These are phyloP conservation scores for Sporopachydermia lactativora DNA, from an alignment of 805 yeast genomes.

Conservation along the genomic window DNA sequence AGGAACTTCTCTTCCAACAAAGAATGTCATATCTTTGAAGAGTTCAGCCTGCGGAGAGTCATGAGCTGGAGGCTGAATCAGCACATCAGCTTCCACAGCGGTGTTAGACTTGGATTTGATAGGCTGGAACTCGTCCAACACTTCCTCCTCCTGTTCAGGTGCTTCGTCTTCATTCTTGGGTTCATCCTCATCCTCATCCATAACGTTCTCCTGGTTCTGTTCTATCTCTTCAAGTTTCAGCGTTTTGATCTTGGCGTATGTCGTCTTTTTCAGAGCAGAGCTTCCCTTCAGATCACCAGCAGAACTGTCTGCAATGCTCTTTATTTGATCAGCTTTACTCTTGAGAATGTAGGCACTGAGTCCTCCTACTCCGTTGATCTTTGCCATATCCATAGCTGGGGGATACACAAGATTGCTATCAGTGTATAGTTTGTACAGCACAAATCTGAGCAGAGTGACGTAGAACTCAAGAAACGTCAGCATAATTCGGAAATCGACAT, in stretches of 20 bases:
- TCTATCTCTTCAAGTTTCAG: neutral
- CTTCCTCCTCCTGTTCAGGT: slow-evolving; percentile 17
- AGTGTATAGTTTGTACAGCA: slow-evolving; percentile 68
- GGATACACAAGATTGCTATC: slow-evolving; percentile 85
- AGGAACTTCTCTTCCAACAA: slow-evolving; percentile 90
- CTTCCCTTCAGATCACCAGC: neutral
- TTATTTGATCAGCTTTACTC: slow-evolving; percentile 8
- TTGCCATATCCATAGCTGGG: slow-evolving; percentile 62
- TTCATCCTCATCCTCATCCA: slow-evolving; percentile 23
- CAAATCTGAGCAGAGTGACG: slow-evolving; percentile 82
- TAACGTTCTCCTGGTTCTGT: slow-evolving; percentile 21
- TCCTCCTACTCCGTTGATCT: slow-evolving; percentile 82
- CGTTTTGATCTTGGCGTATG: neutral
- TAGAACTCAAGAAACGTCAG: slow-evolving; percentile 91
- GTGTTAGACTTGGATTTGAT: slow-evolving; percentile 11
- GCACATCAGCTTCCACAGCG: slow-evolving; percentile 9
- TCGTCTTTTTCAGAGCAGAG: neutral
- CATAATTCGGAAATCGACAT: slow-evolving; percentile 94
- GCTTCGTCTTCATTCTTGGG: slow-evolving; percentile 21
- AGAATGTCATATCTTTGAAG: slow-evolving; percentile 67
- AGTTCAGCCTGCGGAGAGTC: slow-evolving; percentile 58
- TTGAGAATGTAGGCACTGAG: slow-evolving; percentile 72
- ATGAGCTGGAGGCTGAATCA: slow-evolving; percentile 23
- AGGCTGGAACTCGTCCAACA: slow-evolving; percentile 11
- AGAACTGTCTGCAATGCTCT: slow-evolving; percentile 8